Conservation (phyloP, 768 basidiomycete genomes). For the Tephrocybe rancida region DNA sequence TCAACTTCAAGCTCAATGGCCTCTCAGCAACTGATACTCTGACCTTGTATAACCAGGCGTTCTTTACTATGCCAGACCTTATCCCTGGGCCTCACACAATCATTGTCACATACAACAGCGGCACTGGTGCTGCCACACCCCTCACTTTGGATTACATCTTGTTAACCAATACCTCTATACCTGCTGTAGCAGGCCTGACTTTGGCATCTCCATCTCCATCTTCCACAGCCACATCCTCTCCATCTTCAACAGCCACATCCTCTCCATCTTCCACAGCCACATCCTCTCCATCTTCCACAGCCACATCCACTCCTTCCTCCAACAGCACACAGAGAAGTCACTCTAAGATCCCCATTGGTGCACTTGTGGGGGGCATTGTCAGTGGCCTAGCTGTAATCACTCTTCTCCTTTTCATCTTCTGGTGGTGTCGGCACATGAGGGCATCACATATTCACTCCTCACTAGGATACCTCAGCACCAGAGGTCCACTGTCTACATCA, state of each 20-base stretch:
- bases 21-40: not conserved
- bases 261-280: too few relatives aligned
- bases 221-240: too few relatives aligned
- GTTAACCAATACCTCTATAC: not conserved
- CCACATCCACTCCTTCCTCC: not conserved
- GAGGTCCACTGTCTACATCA: not conserved
- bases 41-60: not conserved
- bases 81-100: constrained; percentile 4
- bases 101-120: constrained; percentile 8
- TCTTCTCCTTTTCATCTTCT: constrained; percentile 2
- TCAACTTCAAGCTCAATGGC: constrained; percentile 3
- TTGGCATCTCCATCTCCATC: too few relatives aligned
- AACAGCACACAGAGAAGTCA: not conserved
- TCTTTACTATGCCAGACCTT: constrained; percentile 13
- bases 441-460: not conserved
- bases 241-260: too few relatives aligned
- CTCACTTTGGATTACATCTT: constrained; percentile 9
- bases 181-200: not conserved
- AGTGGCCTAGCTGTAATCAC: constrained; percentile 3
- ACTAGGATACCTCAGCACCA: not conserved
- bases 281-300: not conserved
- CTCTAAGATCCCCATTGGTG: constrained; percentile 6
- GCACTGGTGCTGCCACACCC: not conserved
- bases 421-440: constrained; percentile 1
- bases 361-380: constrained; percentile 12